Percentiles rank a stretch among this genome's conserved stretches.
phyloP scores from a whole-genome alignment of 208 protist species.

The Angomonas ambiguus region DNA sequence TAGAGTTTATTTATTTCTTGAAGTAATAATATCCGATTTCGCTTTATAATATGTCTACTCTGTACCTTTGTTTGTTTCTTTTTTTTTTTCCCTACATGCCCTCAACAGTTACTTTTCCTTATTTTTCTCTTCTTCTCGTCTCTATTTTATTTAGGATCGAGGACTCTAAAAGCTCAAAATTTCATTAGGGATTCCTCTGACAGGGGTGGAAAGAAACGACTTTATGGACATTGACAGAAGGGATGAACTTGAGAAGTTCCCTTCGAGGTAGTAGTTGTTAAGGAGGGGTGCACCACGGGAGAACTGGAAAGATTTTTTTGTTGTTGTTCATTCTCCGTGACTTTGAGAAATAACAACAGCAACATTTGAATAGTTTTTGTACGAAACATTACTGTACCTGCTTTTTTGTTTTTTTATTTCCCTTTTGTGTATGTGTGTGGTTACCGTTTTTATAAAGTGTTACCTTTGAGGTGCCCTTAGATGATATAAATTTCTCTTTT shows the following conservation, averaged over 20 bases:
- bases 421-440: neutral
- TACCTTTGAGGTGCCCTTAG: too few species aligned
- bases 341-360: neutral
- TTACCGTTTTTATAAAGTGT: too few species aligned
- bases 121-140: conserved; percentile 1
- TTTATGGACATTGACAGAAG: neutral
- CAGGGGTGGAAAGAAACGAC: neutral
- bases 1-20: conserved; percentile 7
- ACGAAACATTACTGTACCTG: neutral
- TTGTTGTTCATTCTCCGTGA: too few species aligned
- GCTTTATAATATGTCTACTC: neutral
- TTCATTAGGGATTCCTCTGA: neutral
- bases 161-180: too few species aligned
- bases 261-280: too few species aligned
- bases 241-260: too few species aligned
- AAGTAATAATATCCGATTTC: neutral
- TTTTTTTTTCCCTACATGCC: neutral
- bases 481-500: neutral
- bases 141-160: neutral
- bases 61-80: too few species aligned
- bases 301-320: too few species aligned
- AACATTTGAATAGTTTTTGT: neutral
- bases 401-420: neutral
- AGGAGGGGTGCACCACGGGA: too few species aligned
- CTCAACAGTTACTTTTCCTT: neutral